Conservation (phyloP, 768 basidiomycete genomes). For the Termitomyces sp. region DNA sequence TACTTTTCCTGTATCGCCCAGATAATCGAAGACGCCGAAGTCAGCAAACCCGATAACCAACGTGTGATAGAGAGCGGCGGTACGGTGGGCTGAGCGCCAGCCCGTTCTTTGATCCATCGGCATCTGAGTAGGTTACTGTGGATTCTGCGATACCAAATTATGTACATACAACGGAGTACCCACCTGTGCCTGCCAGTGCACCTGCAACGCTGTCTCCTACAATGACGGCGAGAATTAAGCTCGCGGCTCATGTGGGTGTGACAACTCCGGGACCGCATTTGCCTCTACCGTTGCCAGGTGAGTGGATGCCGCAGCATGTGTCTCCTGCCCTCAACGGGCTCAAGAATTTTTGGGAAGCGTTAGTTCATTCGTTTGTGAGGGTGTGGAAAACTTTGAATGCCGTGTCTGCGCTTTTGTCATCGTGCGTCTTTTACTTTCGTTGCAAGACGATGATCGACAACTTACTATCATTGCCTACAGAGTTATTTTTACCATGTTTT, state of each 20-base stretch:
- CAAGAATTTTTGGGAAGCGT: conserved; percentile 41
- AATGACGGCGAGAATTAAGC: conserved; percentile 19
- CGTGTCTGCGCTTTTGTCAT: conserved; percentile 56
- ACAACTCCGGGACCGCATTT: conserved; percentile 8
- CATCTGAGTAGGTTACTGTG: conserved; percentile 6
- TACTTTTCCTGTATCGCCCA: conserved; percentile 76
- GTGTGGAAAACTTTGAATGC: conserved; percentile 78
- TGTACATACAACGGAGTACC: conserved; percentile 5
- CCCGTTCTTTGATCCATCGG: conserved; percentile 1
- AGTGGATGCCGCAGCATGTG: conserved; percentile 47
- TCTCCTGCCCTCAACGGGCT: conserved; percentile 63
- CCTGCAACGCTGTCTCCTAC: conserved; percentile 14
- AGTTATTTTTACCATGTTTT: conserved; percentile 66
- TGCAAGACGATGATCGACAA: background rate
- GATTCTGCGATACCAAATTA: conserved; percentile 6
- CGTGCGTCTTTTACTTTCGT: conserved; percentile 22
- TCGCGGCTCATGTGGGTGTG: conserved; percentile 20
- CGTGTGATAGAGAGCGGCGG: conserved; percentile 31
- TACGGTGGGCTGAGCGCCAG: background rate
- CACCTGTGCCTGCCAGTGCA: background rate
- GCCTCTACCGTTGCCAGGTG: conserved; percentile 45
- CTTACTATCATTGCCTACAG: conserved; percentile 23
- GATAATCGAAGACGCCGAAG: conserved; percentile 73
- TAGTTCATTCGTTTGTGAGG: conserved; percentile 59
- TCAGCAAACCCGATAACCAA: conserved; percentile 67